A percentile compares a stretch with the other conserved stretches of the same genome.
These are phyloP conservation scores for Tricladium varicosporioides DNA, from an alignment of 2,329 filamentous ascomycete species.

Conservation along the genomic window DNA sequence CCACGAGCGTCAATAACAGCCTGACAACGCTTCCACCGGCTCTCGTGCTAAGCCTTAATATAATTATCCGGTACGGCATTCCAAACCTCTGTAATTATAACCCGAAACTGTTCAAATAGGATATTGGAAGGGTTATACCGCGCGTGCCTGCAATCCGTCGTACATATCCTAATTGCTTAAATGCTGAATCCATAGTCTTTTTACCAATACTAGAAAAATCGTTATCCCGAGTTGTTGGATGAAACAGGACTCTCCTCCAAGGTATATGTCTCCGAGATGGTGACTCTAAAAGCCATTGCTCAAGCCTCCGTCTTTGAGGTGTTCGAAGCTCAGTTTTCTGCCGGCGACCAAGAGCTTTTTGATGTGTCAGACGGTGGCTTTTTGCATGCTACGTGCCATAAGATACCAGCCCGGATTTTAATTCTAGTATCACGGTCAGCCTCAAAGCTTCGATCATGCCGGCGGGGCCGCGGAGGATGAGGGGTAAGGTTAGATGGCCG, in stretches of 20 bases:
- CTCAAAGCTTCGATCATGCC: not conserved
- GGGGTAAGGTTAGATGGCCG: not conserved
- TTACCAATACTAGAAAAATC: too few species aligned
- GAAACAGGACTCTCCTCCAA: not conserved
- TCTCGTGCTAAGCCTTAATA: constrained; percentile 6
- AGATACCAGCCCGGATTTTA: not conserved
- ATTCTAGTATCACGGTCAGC: not conserved
- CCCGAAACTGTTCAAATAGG: not conserved
- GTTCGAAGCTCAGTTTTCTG: not conserved
- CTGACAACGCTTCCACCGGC: constrained; percentile 11
- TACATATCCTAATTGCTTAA: too few species aligned
- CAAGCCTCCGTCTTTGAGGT: not conserved
- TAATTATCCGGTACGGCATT: constrained; percentile 6
- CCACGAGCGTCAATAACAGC: constrained; percentile 13
- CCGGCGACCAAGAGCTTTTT: not conserved
- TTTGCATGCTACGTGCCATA: not conserved
- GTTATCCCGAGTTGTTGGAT: too few species aligned
- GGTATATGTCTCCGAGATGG: not conserved
- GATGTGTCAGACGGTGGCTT: not conserved
- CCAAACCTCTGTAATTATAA: constrained; percentile 10
- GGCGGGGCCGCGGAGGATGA: not conserved
- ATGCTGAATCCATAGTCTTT: too few species aligned
- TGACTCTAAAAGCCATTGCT: not conserved
- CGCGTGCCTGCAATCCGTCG: too few species aligned
- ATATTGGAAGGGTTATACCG: constrained; percentile 3